These are phyloP conservation scores for Posidonia australis DNA, from an alignment of 106 monocot genomes.

Conservation along the genomic window DNA sequence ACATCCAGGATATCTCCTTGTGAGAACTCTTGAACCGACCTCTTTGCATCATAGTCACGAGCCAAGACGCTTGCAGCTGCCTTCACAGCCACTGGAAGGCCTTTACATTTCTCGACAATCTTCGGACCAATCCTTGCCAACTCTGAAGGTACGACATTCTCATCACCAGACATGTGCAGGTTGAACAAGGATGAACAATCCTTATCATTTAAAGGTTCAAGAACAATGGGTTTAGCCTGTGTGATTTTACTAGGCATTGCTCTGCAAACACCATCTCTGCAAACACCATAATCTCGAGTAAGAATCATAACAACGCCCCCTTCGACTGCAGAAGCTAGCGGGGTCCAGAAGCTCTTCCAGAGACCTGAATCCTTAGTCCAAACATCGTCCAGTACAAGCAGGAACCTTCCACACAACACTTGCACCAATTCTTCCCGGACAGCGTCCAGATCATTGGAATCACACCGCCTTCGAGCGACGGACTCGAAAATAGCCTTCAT, in stretches of 20 bases:
- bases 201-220: background rate
- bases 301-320: constrained; percentile 23
- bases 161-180: too few relatives aligned
- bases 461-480: background rate
- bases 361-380: constrained; percentile 9
- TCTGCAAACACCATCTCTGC: background rate
- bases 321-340: background rate
- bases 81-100: constrained; percentile 26
- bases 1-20: constrained; percentile 12
- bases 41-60: background rate
- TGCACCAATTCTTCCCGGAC: background rate
- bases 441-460: background rate
- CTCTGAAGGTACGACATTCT: background rate
- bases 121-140: constrained; percentile 11
- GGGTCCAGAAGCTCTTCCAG: constrained; percentile 5
- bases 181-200: too few relatives aligned
- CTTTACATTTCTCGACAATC: constrained; percentile 17
- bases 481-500: background rate
- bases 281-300: constrained; percentile 5
- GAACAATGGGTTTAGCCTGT: background rate
- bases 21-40: constrained; percentile 2
- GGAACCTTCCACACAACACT: constrained; percentile 6
- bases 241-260: background rate
- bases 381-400: constrained; percentile 29
- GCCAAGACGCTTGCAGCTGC: constrained; percentile 8